A percentile compares a stretch with the other conserved stretches of the same genome.
Evolutionary conservation across 2,329 filamentous ascomycete genomes (phyloP).

Genomic region (Neonectria ditissima): DNA sequence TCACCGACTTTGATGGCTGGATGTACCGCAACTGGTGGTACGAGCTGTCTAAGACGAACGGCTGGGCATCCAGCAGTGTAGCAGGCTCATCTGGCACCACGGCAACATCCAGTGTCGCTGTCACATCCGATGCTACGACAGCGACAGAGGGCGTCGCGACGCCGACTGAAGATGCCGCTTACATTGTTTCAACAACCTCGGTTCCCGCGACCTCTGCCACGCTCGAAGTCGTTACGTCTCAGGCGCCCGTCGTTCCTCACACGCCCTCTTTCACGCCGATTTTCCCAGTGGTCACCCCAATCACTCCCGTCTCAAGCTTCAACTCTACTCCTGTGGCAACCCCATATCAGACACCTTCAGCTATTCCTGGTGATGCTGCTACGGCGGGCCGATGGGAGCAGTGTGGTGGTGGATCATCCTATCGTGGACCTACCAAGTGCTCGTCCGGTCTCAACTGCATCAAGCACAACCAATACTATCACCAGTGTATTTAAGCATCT

Average conservation of each 20-base stretch:
- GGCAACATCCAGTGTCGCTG: background rate
- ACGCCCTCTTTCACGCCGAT: background rate
- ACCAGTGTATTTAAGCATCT: conserved; percentile 34
- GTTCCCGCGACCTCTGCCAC: background rate
- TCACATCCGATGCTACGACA: conserved; percentile 1
- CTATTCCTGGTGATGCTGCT: background rate
- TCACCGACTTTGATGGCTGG: conserved; percentile 62
- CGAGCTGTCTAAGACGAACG: conserved; percentile 44
- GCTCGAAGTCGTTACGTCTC: background rate
- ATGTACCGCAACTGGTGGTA: conserved; percentile 62
- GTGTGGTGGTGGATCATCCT: conserved; percentile 35
- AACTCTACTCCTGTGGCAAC: background rate
- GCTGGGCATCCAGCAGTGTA: conserved; percentile 32
- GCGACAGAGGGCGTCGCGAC: background rate
- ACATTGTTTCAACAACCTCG: background rate
- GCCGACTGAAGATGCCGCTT: background rate
- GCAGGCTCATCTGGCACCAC: background rate
- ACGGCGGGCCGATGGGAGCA: conserved; percentile 21
- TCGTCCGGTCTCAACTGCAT: conserved; percentile 35
- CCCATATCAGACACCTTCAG: background rate
- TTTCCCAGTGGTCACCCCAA: background rate
- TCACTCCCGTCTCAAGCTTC: background rate
- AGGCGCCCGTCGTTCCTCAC: background rate
- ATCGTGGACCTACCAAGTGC: conserved; percentile 37
- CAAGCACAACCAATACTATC: conserved; percentile 42